Evolutionary conservation across 2,329 filamentous ascomycete genomes (phyloP).

Genomic region (Penicillium vulpinum): DNA sequence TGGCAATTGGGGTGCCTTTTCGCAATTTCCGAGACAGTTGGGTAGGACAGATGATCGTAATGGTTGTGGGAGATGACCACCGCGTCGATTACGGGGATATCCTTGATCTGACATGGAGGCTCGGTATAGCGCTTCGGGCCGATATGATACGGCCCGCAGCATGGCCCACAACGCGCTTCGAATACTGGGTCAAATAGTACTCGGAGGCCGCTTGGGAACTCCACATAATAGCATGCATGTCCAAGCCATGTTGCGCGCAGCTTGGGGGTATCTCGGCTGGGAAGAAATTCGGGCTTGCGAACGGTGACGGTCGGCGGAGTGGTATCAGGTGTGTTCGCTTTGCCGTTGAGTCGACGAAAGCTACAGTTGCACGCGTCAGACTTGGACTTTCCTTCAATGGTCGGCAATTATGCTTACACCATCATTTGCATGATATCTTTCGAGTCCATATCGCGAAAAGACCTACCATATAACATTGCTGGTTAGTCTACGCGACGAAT

Average conservation of each 20-base stretch:
- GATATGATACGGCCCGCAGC: constrained; percentile 75
- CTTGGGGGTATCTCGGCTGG: constrained; percentile 56
- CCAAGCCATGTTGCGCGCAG: constrained; percentile 92
- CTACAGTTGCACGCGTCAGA: background rate
- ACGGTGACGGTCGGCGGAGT: constrained; percentile 66
- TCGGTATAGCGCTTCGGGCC: constrained; percentile 77
- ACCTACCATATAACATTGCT: constrained; percentile 11
- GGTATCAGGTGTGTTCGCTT: constrained; percentile 60
- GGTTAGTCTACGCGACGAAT: constrained; percentile 11
- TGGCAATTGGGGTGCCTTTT: constrained; percentile 73
- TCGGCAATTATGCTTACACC: constrained; percentile 16
- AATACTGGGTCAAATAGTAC: constrained; percentile 95
- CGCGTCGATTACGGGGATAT: constrained; percentile 63
- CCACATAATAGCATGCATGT: constrained; percentile 90
- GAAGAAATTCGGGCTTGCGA: constrained; percentile 65
- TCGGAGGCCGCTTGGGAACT: constrained; percentile 81
- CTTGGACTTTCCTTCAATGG: background rate
- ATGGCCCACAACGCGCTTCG: constrained; percentile 79
- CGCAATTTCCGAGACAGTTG: constrained; percentile 70
- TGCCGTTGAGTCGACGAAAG: constrained; percentile 49
- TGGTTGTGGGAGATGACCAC: constrained; percentile 84
- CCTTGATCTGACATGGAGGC: constrained; percentile 71
- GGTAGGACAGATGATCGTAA: constrained; percentile 86
- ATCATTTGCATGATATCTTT: constrained; percentile 16
- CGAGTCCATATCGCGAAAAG: constrained; percentile 19